Evolutionary conservation across 2,329 filamentous ascomycete species (phyloP).

Genomic region (Botrytis galanthina): DNA sequence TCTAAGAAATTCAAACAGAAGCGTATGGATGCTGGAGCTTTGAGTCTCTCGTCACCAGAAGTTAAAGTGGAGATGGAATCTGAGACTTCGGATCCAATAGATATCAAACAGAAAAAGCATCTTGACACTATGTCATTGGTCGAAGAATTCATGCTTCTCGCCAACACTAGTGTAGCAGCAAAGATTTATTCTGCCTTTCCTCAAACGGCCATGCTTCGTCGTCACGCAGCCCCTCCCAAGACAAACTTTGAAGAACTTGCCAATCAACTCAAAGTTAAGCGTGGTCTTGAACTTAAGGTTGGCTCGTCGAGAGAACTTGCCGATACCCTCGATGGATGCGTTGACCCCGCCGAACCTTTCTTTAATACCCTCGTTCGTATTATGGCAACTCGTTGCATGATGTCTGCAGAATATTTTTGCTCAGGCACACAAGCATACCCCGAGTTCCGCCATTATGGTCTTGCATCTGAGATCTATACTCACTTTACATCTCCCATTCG

Average conservation of each 20-base stretch:
- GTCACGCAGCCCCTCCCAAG: slow-evolving; percentile 88
- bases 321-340: slow-evolving; percentile 82
- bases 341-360: slow-evolving; percentile 79
- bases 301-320: slow-evolving; percentile 92
- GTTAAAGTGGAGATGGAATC: slow-evolving; percentile 94
- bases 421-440: slow-evolving; percentile 88
- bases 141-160: slow-evolving; percentile 98
- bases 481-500: slow-evolving; percentile 98
- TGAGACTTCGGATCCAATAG: slow-evolving; percentile 92
- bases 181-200: slow-evolving; percentile 91
- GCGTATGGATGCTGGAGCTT: slow-evolving; percentile 90
- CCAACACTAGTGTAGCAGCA: slow-evolving; percentile 89
- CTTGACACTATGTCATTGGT: slow-evolving; percentile 97
- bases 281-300: slow-evolving; percentile 72
- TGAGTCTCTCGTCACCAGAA: slow-evolving; percentile 96
- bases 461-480: slow-evolving; percentile 95
- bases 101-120: slow-evolving; percentile 91
- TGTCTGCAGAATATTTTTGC: slow-evolving; percentile 97
- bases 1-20: slow-evolving; percentile 93
- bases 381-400: slow-evolving; percentile 98
- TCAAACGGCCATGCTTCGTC: slow-evolving; percentile 88
- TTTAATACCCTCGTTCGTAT: slow-evolving; percentile 99
- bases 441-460: slow-evolving; percentile 95
- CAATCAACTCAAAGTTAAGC: slow-evolving; percentile 87
- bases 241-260: slow-evolving; percentile 94